Evolutionary conservation across 495 filamentous ascomycete species (phyloP).

Genomic region (Amphirosellinia nigrospora): DNA sequence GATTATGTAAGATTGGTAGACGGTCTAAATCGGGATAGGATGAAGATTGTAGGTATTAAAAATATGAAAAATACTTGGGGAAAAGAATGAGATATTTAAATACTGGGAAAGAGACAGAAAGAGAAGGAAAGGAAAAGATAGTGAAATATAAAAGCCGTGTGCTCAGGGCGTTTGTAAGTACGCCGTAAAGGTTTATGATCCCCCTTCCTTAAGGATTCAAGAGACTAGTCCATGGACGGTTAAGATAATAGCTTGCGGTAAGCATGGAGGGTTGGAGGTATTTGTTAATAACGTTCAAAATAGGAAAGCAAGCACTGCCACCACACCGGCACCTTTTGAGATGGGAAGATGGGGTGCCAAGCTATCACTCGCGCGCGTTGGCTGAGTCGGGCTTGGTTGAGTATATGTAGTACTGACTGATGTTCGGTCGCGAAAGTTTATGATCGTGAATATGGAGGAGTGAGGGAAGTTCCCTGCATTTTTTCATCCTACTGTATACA

Average conservation of each 20-base stretch:
- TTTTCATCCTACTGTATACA: too few species aligned
- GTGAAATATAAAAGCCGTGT: not conserved
- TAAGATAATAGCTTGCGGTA: not conserved
- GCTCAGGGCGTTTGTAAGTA: not conserved
- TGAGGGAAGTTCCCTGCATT: not conserved
- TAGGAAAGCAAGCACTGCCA: not conserved
- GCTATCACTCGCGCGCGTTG: not conserved
- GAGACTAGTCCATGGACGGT: not conserved
- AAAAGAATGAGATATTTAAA: not conserved
- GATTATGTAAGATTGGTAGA: not conserved
- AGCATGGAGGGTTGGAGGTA: not conserved
- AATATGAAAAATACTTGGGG: not conserved
- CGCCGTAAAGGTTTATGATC: not conserved
- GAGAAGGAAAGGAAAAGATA: not conserved
- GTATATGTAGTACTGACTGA: too few species aligned
- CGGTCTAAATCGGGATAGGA: not conserved
- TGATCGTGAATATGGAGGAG: not conserved
- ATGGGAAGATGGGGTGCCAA: not conserved
- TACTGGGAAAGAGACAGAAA: not conserved
- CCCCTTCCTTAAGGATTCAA: not conserved
- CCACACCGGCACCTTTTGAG: not conserved
- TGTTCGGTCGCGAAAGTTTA: not conserved
- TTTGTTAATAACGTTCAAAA: slow-evolving; percentile 1
- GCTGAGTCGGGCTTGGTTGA: too few species aligned
- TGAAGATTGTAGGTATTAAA: not conserved